Conservation (phyloP, 306 rosid genomes). For the Malus asiatica region DNA sequence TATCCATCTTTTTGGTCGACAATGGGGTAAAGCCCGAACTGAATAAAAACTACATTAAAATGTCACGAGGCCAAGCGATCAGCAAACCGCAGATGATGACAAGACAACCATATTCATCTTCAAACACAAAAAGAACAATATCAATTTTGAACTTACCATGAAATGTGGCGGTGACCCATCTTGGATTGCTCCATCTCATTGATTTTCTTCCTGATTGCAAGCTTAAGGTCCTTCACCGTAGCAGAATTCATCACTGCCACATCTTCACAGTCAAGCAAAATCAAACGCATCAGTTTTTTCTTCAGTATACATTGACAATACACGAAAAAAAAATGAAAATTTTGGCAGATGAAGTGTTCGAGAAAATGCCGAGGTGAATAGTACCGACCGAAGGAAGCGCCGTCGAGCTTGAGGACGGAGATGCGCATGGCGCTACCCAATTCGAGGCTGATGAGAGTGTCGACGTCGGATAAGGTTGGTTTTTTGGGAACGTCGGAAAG, state of each 20-base stretch:
- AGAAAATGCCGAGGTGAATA: background rate
- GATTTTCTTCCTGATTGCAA: constrained; percentile 63
- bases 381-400: constrained; percentile 42
- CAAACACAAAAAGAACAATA: background rate
- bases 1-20: no score
- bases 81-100: background rate
- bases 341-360: background rate
- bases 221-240: constrained; percentile 65
- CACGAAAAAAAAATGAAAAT: background rate
- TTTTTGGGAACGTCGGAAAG: constrained; percentile 67
- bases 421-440: constrained; percentile 89
- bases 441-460: constrained; percentile 69
- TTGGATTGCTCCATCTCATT: constrained; percentile 76
- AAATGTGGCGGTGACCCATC: constrained; percentile 93
- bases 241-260: constrained; percentile 57
- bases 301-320: background rate
- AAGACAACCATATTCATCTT: background rate
- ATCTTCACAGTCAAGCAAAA: background rate
- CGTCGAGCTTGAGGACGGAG: constrained; percentile 57
- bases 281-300: background rate
- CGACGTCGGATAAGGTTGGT: constrained; percentile 64
- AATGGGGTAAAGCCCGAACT: no score
- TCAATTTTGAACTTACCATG: constrained; percentile 38
- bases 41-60: no score
- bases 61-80: no score